phyloP scores from a whole-genome alignment of 139 green algal species.

The Chloropicon primus region DNA sequence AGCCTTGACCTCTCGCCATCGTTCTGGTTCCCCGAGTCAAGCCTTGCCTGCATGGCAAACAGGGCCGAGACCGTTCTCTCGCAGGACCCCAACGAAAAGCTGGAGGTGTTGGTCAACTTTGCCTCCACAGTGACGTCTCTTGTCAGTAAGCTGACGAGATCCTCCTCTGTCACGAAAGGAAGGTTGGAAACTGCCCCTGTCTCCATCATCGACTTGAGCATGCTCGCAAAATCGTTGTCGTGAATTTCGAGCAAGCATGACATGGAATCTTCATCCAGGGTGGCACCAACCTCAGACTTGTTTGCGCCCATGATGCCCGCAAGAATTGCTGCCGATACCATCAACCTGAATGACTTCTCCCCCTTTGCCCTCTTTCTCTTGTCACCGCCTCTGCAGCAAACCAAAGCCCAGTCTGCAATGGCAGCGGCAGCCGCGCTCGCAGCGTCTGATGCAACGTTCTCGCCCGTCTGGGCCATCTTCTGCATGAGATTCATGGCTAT shows the following conservation, averaged over 20 bases:
- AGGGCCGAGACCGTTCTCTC: neutral
- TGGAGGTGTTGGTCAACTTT: neutral
- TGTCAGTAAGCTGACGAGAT: neutral
- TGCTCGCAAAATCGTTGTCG: too few relatives aligned
- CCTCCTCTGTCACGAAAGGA: neutral
- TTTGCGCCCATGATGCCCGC: too few relatives aligned
- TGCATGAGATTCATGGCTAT: neutral
- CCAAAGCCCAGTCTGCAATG: neutral
- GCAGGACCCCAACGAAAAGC: neutral
- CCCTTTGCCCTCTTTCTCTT: neutral
- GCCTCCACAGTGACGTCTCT: neutral
- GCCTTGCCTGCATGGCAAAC: neutral
- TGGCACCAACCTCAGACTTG: too few relatives aligned
- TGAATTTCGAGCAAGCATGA: too few relatives aligned
- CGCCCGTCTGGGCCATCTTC: neutral
- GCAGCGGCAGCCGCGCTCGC: too few relatives aligned
- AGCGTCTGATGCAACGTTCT: neutral
- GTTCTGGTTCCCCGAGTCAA: neutral
- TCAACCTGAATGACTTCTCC: neutral
- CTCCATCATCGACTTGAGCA: neutral
- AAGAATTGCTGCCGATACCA: neutral
- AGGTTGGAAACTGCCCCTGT: neutral
- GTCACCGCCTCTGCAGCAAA: neutral
- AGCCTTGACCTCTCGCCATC: neutral
- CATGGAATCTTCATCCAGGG: too few relatives aligned